phyloP scores from a whole-genome alignment of 2,329 filamentous ascomycete species.

The Leptographium procerum region DNA sequence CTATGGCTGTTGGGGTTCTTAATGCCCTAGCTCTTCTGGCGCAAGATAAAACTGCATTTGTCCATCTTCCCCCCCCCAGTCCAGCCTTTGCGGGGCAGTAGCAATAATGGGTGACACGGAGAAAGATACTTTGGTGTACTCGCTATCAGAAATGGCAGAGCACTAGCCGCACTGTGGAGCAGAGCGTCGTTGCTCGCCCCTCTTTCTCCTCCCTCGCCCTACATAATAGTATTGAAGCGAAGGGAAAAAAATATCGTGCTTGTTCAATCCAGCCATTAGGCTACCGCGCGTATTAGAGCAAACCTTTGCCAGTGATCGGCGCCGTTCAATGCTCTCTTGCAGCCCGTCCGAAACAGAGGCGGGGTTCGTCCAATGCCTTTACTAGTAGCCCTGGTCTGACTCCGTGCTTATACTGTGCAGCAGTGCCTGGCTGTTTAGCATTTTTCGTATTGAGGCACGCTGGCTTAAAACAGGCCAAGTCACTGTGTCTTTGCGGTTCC shows the following conservation, averaged over 20 bases:
- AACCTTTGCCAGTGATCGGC: neutral
- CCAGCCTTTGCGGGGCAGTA: neutral
- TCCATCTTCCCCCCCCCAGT: neutral
- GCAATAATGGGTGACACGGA: too few species aligned
- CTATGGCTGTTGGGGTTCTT: neutral
- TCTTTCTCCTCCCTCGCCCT: neutral
- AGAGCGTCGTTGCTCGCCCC: neutral
- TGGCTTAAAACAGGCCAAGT: neutral
- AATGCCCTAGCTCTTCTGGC: neutral
- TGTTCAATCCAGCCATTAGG: neutral
- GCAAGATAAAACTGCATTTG: neutral
- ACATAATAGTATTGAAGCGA: too few species aligned
- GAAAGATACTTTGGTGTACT: too few species aligned
- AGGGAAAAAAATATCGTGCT: neutral
- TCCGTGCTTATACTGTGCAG: neutral
- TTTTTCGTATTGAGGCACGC: neutral
- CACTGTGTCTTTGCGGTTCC: slow-evolving; percentile 16
- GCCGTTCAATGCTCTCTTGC: neutral
- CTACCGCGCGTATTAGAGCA: neutral
- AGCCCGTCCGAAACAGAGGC: neutral
- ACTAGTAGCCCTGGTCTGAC: neutral
- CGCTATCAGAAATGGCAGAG: neutral
- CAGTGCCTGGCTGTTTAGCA: neutral
- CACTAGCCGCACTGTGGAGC: slow-evolving; percentile 4
- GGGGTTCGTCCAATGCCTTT: neutral